Percentiles rank a stretch among this genome's conserved stretches.
phyloP scores from a whole-genome alignment of 2,329 filamentous ascomycete genomes.

The Ceratocystis diversiconidia region DNA sequence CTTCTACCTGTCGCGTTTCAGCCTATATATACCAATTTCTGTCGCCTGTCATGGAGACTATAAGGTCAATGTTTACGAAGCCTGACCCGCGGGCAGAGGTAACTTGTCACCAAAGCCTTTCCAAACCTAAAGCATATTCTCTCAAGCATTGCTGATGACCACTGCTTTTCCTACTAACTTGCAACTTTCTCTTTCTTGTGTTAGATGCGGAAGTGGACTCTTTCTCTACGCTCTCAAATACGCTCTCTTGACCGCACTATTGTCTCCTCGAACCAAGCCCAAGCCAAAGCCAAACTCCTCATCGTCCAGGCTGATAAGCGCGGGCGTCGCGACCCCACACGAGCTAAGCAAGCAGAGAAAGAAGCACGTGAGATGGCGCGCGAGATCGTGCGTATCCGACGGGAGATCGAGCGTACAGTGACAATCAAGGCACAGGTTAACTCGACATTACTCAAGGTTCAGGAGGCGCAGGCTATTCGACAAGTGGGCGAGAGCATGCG shows the following conservation, averaged over 20 bases:
- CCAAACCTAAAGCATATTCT: neutral
- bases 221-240: constrained; percentile 74
- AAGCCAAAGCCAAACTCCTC: constrained; percentile 69
- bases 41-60: constrained; percentile 57
- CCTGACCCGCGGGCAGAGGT: constrained; percentile 91
- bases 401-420: constrained; percentile 56
- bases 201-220: constrained; percentile 90
- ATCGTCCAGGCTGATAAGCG: constrained; percentile 74
- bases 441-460: constrained; percentile 93
- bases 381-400: constrained; percentile 72
- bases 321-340: constrained; percentile 63
- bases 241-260: constrained; percentile 95
- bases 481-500: constrained; percentile 91
- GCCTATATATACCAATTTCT: neutral
- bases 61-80: constrained; percentile 76
- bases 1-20: neutral
- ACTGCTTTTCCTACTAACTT: neutral
- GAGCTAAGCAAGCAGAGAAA: constrained; percentile 61
- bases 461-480: constrained; percentile 85
- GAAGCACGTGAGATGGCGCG: constrained; percentile 81
- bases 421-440: constrained; percentile 85
- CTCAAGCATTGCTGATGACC: neutral
- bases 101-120: constrained; percentile 19
- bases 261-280: constrained; percentile 57
- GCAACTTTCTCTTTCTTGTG: neutral